A percentile compares a stretch with the other conserved stretches of the same genome.
Conservation (phyloP, 1,284 basidiomycete species). For the Cerioporus squamosus region DNA sequence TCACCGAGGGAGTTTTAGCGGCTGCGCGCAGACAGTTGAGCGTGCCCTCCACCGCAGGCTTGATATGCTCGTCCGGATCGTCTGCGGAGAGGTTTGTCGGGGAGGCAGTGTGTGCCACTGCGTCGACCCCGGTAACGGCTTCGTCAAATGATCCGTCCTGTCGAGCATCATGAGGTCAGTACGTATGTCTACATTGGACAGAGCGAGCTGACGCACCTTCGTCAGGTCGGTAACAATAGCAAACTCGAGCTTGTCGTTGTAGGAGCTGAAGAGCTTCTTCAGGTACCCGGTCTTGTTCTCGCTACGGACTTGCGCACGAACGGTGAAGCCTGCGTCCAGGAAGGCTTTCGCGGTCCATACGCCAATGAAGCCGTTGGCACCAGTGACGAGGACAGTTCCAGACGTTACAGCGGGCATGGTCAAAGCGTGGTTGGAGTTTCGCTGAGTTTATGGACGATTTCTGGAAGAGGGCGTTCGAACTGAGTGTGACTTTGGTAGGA, state of each 20-base stretch:
- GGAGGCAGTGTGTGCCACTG: slow-evolving; percentile 49
- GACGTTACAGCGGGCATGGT: slow-evolving; percentile 31
- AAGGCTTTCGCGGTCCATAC: slow-evolving; percentile 42
- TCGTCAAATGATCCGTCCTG: slow-evolving; percentile 44
- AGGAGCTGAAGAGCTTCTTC: slow-evolving; percentile 46
- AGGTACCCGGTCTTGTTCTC: slow-evolving; percentile 53
- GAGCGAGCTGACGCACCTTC: slow-evolving; percentile 38
- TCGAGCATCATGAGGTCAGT: not conserved
- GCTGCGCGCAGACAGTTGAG: slow-evolving; percentile 29
- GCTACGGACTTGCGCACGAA: slow-evolving; percentile 62
- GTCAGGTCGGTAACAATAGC: slow-evolving; percentile 60
- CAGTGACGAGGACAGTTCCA: slow-evolving; percentile 40
- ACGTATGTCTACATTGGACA: no score
- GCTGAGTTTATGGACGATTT: no score
- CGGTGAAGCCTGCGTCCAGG: slow-evolving; percentile 48
- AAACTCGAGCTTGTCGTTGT: slow-evolving; percentile 49
- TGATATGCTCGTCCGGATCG: slow-evolving; percentile 39
- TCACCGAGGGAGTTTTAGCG: slow-evolving; percentile 42
- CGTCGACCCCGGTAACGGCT: slow-evolving; percentile 44
- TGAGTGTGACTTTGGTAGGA: no score
- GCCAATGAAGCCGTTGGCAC: slow-evolving; percentile 47
- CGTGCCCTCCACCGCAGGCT: slow-evolving; percentile 34
- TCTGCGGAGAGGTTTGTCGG: slow-evolving; percentile 40
- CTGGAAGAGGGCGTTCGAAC: no score
- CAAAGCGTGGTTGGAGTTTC: no score